Base-by-base conservation (phyloP, 129 eudicot species). In the Ambrosia artemisiifolia region DNA sequence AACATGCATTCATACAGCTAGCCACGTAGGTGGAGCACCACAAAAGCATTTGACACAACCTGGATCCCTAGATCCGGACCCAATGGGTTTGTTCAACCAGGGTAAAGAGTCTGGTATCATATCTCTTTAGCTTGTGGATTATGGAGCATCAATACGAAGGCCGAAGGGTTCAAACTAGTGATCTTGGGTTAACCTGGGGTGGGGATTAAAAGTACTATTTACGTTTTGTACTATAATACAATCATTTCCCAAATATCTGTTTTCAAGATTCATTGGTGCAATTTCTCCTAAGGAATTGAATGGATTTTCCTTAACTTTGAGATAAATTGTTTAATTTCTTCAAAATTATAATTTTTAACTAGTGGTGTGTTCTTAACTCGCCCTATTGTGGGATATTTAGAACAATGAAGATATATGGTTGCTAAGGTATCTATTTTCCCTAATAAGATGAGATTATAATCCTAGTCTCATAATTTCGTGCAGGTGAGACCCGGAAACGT, bases 401-500 rank as follows among this genome's bases (percentile, higher is more conserved):
- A 51, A 36, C 24, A 53, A 18, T 6, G 51, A 70, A 9, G 75
- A 54, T 54, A 12, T 70, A 66, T 19, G 75, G 75, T 54, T 70
- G 20, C 51, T 19, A 20, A 19, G 20, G 35, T 36, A 30, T 19
- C 40, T 12, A 48, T 19, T 36, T 34, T 18, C 6, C 1, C 11
- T 49, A 33, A 18, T 49, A 33, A 18, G 44, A 46, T 62, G 18
- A 56, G 36, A 63, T 40, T 28, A 44, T 69, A 61, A 70, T 61
- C 11, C 0, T 20, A 47, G 33, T 18, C 43, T 36, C 13, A 36
- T 50, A n/a, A 67, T 48, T 71, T 71, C 36, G 54, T 80, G 88
- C 88, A 93, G 98, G 90, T 94, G 68, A 87, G 88, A 79, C 80
- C 88, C 7, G 98, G 98, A 75, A 90, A 94, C 48, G 88, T 87